Base-by-base conservation (phyloP, 164 flowering plant species). In the Annona squamosa region DNA sequence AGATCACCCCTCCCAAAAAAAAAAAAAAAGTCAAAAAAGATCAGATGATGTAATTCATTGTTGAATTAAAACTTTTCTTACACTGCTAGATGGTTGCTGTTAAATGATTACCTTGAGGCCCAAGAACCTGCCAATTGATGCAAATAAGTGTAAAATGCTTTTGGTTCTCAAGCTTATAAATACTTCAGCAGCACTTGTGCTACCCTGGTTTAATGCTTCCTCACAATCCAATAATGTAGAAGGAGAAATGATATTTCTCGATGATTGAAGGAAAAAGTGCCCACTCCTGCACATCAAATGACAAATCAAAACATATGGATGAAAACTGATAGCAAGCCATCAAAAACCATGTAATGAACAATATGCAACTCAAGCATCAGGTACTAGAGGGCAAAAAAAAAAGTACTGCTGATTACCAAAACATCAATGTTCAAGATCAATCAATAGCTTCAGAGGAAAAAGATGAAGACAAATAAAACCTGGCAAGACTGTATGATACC, bases 201-300 rank as follows among this genome's bases (percentile, higher is more conserved):
- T 85, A 46, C 98, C 94, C 78, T 87, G 97, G 80, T 93, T 93
- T 75, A 95, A 77, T 71, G 90, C 89, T 70, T 93, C 99, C 80
- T 93, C 97, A 83, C 83, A 89, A 47, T 95, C 99, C 73, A 74
- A 66, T 78, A 93, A 63, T 37, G 82, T 80, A 48, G 89, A 77
- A 37, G 87, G 82, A 19, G 83, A 43, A 78, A 95, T 80, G 72
- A 91, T 81, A 82, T 87, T 93, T 77, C 82, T 82, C 17, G 90
- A 88, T 16, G 96, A 85, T 44, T 84, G 97, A 52, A 95, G 97
- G 74, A 84, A 86, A 83, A 88, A 91, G 17, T 87, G 92, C 0
- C 99, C 99, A 81, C 82, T 93, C 85, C 99, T 95, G 87, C 82
- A 84, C 74, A 62, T 19, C 63, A 73, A 77, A 64, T 13, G 46